Percentiles rank a stretch among this genome's conserved stretches.
These are phyloP conservation scores for Yamadazyma atmosphaerica DNA, from an alignment of 1,139 yeast genomes.

Conservation along the genomic window DNA sequence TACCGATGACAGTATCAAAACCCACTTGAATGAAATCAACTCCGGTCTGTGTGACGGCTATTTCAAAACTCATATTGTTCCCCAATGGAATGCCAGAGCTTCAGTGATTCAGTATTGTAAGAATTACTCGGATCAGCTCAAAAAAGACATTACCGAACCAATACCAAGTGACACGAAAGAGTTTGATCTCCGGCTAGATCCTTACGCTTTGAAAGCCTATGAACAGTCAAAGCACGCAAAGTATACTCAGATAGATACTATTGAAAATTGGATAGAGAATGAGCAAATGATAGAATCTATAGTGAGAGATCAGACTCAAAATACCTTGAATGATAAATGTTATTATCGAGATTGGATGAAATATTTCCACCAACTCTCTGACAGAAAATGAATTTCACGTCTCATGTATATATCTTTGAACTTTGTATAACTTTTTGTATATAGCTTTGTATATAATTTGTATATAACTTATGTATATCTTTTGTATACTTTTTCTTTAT, in stretches of 20 bases:
- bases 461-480: background rate
- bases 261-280: conserved; percentile 40
- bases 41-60: conserved; percentile 27
- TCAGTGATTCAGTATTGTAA: conserved; percentile 32
- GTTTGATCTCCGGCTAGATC: conserved; percentile 39
- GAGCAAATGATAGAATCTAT: conserved; percentile 37
- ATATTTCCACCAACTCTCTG: background rate
- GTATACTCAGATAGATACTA: conserved; percentile 25
- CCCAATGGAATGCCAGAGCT: conserved; percentile 39
- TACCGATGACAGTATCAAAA: conserved; percentile 41
- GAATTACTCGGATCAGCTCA: conserved; percentile 24
- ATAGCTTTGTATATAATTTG: background rate
- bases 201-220: conserved; percentile 36
- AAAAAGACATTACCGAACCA: conserved; percentile 15
- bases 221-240: conserved; percentile 23
- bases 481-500: background rate
- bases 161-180: conserved; percentile 8
- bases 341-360: conserved; percentile 36
- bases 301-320: conserved; percentile 32
- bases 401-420: too few relatives aligned
- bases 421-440: too few relatives aligned
- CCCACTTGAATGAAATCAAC: conserved; percentile 35
- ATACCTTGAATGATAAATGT: conserved; percentile 38
- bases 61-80: conserved; percentile 28
- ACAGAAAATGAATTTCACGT: too few relatives aligned